phyloP scores from a whole-genome alignment of 2,329 filamentous ascomycete genomes.

The Graphiopsis chlorocephala region DNA sequence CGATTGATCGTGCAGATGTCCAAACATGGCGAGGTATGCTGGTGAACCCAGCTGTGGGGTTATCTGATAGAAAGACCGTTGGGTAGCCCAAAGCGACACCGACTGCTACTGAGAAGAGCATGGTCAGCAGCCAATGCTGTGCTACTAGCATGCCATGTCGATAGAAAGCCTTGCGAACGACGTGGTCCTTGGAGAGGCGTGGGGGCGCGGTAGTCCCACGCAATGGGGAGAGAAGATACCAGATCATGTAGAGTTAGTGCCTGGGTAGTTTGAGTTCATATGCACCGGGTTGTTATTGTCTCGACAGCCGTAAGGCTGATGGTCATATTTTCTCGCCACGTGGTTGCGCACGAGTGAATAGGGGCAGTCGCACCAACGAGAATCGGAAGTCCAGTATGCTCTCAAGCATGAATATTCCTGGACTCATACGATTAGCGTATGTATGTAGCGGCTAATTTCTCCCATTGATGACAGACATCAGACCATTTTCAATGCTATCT shows the following conservation, averaged over 20 bases:
- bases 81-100: constrained; percentile 71
- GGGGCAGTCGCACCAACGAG: neutral
- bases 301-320: neutral
- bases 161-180: constrained; percentile 62
- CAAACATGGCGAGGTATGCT: constrained; percentile 76
- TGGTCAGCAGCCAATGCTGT: constrained; percentile 69
- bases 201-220: constrained; percentile 76
- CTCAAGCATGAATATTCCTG: neutral
- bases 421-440: neutral
- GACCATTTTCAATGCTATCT: neutral
- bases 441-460: neutral
- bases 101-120: constrained; percentile 70
- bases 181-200: constrained; percentile 61
- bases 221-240: constrained; percentile 66
- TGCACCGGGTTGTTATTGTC: neutral
- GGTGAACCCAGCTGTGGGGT: constrained; percentile 68
- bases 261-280: neutral
- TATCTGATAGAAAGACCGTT: constrained; percentile 69
- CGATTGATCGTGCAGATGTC: constrained; percentile 49
- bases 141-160: constrained; percentile 69
- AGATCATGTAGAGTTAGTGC: constrained; percentile 31
- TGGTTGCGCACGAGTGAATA: neutral
- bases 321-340: neutral
- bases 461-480: neutral
- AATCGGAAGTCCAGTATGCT: neutral